Base-by-base conservation (phyloP, 2,329 filamentous ascomycete species). In the Neonectria ditissima region DNA sequence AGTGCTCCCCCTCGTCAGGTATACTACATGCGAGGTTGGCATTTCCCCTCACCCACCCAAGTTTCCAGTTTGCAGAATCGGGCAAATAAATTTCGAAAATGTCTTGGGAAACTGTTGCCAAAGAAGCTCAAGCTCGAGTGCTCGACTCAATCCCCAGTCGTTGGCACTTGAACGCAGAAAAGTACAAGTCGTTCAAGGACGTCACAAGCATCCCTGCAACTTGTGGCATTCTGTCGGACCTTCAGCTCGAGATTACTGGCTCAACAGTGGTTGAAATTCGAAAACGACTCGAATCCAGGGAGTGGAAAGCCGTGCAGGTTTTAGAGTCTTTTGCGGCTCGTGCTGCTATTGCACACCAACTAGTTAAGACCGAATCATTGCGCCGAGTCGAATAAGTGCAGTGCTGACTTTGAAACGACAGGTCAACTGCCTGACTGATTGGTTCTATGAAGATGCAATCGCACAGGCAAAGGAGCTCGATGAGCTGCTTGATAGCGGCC, bases 351-450 rank as follows among this genome's bases (percentile, higher is more conserved):
- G 57, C 56, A 5, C 63, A 68, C 13, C 63, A 66, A 16, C 41
- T 66, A 13, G 63, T 65, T 20, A 57, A 26, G 2, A 5, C 32
- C 30, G 20, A 28, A 32, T 26, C 18, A 32, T 34, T 14, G 13
- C 32, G 13, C 14, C 18, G 37, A 48, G 14, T 18, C 51, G 41
- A 45, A 26, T 9, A 20, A 43, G 2, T 22, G n/a, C 5, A 43
- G 39, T 43, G 18, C 50, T 63, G 14, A 62, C 26, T n/a, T 14
- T 13, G 32, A 13, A 5, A 5, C 14, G 2, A 7, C 3, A 65
- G 66, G 44, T 57, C 8, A 66, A 66, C 14, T 66, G 66, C 43
- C 44, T 68, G 16, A 65, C 54, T 8, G 62, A 62, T 8, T 68
- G 55, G 50, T 67, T 65, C 50, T 62, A 55, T 6, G 55, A 66